Evolutionary conservation across 495 filamentous ascomycete species (phyloP).

Genomic region (Talaromyces borbonicus): DNA sequence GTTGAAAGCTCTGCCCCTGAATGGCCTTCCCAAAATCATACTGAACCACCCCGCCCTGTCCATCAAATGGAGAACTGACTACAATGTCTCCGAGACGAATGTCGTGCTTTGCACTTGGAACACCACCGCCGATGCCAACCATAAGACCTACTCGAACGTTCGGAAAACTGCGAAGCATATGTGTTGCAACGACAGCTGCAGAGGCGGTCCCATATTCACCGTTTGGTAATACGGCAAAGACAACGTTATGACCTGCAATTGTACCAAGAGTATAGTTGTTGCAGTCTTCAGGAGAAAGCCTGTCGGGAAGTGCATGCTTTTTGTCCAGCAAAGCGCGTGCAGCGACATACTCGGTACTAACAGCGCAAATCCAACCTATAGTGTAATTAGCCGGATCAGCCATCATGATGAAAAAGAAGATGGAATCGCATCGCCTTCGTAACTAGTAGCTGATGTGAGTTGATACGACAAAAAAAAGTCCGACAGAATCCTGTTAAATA

Average conservation of each 20-base stretch:
- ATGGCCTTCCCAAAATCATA: conserved; percentile 19
- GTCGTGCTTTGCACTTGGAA: conserved; percentile 14
- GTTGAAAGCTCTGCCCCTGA: background rate
- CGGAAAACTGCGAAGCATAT: conserved; percentile 25
- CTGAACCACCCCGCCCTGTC: conserved; percentile 21
- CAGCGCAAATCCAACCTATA: conserved; percentile 31
- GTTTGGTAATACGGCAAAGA: conserved; percentile 20
- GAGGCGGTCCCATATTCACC: conserved; percentile 12
- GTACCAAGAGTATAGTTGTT: conserved; percentile 26
- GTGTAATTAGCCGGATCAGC: conserved; percentile 15
- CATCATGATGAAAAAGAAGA: background rate
- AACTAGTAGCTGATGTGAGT: background rate
- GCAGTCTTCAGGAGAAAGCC: conserved; percentile 13
- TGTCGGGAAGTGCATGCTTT: conserved; percentile 14
- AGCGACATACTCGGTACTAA: conserved; percentile 21
- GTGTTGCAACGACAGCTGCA: conserved; percentile 16
- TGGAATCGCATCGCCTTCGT: background rate
- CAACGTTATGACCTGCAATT: conserved; percentile 25
- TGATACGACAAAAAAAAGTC: background rate
- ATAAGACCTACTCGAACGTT: conserved; percentile 27
- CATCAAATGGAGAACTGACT: conserved; percentile 17
- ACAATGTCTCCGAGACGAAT: conserved; percentile 26
- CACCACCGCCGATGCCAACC: conserved; percentile 30
- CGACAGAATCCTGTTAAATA: background rate
- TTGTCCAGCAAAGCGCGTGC: conserved; percentile 25